phyloP scores from a whole-genome alignment of 768 basidiomycete species.

The Cubamyces lactineus region DNA sequence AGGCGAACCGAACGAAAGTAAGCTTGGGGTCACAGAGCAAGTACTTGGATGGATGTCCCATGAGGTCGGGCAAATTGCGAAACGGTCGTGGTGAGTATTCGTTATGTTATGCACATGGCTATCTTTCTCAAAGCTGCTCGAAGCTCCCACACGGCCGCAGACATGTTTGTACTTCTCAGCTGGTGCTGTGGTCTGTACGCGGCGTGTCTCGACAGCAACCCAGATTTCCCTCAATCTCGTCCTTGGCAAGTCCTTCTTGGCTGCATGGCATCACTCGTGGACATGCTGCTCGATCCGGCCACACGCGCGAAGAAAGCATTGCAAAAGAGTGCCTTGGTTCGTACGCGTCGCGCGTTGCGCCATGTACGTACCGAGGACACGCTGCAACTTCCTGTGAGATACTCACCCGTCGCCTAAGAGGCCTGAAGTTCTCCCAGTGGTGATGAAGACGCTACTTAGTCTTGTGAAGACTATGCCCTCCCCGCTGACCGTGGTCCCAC shows the following conservation, averaged over 20 bases:
- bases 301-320: constrained; percentile 59
- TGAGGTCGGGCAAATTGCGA: constrained; percentile 64
- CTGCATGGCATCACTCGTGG: constrained; percentile 63
- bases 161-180: constrained; percentile 68
- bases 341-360: constrained; percentile 67
- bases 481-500: constrained; percentile 45
- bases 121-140: background rate
- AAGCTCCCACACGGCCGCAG: constrained; percentile 50
- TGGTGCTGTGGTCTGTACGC: constrained; percentile 72
- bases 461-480: constrained; percentile 53
- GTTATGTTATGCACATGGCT: background rate
- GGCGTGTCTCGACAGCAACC: constrained; percentile 48
- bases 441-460: constrained; percentile 58
- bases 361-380: constrained; percentile 45
- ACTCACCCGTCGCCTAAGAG: constrained; percentile 28
- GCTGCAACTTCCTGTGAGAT: background rate
- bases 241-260: constrained; percentile 56
- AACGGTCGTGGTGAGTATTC: constrained; percentile 58
- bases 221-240: constrained; percentile 48
- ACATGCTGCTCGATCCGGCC: constrained; percentile 57
- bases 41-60: constrained; percentile 76
- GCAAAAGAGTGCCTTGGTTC: constrained; percentile 61
- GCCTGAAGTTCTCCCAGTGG: constrained; percentile 46
- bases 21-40: constrained; percentile 66
- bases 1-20: constrained; percentile 45